Evolutionary conservation across 2,329 filamentous ascomycete genomes (phyloP).

Genomic region (Aspergillus pseudotamarii): DNA sequence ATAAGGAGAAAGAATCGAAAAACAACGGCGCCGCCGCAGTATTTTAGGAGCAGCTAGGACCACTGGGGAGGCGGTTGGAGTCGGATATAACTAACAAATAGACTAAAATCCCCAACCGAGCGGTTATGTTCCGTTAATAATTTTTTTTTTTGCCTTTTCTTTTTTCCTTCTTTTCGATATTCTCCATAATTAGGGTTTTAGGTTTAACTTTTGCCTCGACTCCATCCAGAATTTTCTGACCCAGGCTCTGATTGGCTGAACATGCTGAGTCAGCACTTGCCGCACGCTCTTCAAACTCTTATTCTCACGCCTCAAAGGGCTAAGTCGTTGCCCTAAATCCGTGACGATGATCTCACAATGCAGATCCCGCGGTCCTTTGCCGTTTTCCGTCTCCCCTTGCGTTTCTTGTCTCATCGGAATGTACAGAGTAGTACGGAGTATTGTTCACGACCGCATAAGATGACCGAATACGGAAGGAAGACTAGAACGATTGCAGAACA

Average conservation of each 20-base stretch:
- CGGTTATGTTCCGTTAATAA: background rate
- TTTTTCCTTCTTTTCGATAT: background rate
- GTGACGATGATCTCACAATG: background rate
- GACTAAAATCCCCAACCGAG: constrained; percentile 1
- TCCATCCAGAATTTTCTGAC: background rate
- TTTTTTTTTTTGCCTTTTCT: background rate
- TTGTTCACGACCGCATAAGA: background rate
- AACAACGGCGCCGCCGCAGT: background rate
- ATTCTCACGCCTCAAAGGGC: background rate
- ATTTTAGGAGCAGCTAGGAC: background rate
- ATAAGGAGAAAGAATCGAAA: background rate
- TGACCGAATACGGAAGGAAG: background rate
- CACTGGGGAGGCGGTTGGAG: constrained; percentile 1
- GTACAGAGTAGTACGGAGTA: background rate
- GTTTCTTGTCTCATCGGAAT: background rate
- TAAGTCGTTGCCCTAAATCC: background rate
- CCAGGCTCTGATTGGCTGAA: background rate
- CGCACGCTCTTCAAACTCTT: background rate
- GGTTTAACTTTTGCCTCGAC: background rate
- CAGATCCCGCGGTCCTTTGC: background rate
- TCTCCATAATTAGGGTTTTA: constrained; percentile 8
- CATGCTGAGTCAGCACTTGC: background rate
- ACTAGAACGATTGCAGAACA: background rate
- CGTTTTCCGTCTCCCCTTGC: background rate
- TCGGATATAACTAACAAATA: background rate